phyloP scores from a whole-genome alignment of 805 yeast genomes.

The Osmozyma mogii region DNA sequence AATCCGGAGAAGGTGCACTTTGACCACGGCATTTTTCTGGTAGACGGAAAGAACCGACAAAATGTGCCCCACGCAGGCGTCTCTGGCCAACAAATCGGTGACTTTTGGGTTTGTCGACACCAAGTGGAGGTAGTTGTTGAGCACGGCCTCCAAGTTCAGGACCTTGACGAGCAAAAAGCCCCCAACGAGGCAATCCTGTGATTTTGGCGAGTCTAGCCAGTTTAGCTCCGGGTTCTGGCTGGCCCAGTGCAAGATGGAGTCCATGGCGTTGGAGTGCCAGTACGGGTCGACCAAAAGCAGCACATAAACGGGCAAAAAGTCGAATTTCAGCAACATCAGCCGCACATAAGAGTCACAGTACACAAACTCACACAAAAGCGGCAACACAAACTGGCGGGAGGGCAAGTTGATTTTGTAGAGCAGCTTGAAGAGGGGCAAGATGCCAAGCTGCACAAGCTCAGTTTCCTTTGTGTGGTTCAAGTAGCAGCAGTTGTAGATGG shows the following conservation, averaged over 20 bases:
- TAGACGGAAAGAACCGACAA: slow-evolving; percentile 20
- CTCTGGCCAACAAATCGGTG: slow-evolving; percentile 18
- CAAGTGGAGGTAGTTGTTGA: slow-evolving; percentile 33
- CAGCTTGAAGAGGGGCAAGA: slow-evolving; percentile 36
- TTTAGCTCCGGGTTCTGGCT: slow-evolving; percentile 19
- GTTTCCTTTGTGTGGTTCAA: slow-evolving; percentile 37
- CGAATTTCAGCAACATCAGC: slow-evolving; percentile 25
- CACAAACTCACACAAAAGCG: slow-evolving; percentile 46
- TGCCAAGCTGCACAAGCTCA: slow-evolving; percentile 40
- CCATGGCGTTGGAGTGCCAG: slow-evolving; percentile 52
- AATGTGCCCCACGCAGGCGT: slow-evolving; percentile 21
- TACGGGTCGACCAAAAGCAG: slow-evolving; percentile 41
- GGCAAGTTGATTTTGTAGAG: slow-evolving; percentile 34
- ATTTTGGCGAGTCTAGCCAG: slow-evolving; percentile 17
- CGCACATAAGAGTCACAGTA: slow-evolving; percentile 36
- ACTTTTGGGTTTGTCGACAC: slow-evolving; percentile 15
- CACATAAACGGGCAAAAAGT: slow-evolving; percentile 32
- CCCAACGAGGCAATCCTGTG: slow-evolving; percentile 23
- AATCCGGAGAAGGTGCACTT: slow-evolving; percentile 26
- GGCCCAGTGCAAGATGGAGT: slow-evolving; percentile 38
- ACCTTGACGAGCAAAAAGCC: slow-evolving; percentile 34
- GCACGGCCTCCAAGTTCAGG: slow-evolving; percentile 36
- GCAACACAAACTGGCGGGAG: slow-evolving; percentile 45
- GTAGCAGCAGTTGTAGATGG: slow-evolving; percentile 44
- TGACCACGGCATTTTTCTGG: slow-evolving; percentile 29